Conservation (phyloP, 495 filamentous ascomycete species). For the Penicillium nucicola region DNA sequence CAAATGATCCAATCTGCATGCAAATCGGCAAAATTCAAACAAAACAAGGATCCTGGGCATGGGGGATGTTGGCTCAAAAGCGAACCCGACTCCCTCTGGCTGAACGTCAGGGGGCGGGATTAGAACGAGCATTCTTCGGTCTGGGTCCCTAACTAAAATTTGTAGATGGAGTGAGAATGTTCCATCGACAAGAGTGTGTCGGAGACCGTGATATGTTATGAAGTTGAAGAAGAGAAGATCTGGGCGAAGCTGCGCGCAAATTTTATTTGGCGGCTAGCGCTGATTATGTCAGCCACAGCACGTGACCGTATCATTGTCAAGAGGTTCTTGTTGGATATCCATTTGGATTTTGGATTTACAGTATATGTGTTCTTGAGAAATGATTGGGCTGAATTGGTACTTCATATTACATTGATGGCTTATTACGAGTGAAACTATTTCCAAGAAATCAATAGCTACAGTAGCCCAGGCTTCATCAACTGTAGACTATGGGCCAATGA, state of each 20-base stretch:
- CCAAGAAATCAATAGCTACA: too few species aligned
- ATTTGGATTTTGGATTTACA: too few species aligned
- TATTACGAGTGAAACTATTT: too few species aligned
- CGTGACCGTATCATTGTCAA: background rate
- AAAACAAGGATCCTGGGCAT: background rate
- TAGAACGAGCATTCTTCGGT: slow-evolving; percentile 47
- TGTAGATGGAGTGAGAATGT: slow-evolving; percentile 28
- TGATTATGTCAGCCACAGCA: slow-evolving; percentile 3
- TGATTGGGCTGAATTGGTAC: too few species aligned
- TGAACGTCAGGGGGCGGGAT: slow-evolving; percentile 40
- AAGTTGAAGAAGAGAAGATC: slow-evolving; percentile 27
- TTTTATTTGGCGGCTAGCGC: slow-evolving; percentile 16
- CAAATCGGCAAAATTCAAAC: background rate
- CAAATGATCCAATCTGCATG: background rate
- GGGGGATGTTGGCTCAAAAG: slow-evolving; percentile 46
- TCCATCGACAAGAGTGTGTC: slow-evolving; percentile 45
- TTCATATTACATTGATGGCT: too few species aligned
- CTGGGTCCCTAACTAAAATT: slow-evolving; percentile 49
- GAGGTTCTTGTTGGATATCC: too few species aligned
- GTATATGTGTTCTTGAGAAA: too few species aligned
- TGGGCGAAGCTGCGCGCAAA: slow-evolving; percentile 8
- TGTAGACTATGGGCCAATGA: too few species aligned
- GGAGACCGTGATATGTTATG: slow-evolving; percentile 29
- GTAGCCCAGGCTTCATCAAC: too few species aligned
- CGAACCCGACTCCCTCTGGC: slow-evolving; percentile 43